Evolutionary conservation across 768 basidiomycete species (phyloP).

Genomic region (Fistulinella prunicolor): DNA sequence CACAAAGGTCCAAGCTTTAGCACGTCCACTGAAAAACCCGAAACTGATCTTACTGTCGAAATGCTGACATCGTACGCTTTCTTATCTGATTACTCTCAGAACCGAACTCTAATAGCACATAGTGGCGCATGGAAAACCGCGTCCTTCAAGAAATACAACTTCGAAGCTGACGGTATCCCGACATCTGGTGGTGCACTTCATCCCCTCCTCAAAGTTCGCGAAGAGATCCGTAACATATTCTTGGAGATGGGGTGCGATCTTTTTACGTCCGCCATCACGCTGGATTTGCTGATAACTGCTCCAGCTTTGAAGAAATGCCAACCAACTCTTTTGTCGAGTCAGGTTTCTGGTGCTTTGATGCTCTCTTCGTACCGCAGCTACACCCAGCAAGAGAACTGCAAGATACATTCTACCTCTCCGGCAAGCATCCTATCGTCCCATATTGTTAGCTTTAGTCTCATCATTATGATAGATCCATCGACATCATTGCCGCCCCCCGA

Average conservation of each 20-base stretch:
- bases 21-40: slow-evolving; percentile 87
- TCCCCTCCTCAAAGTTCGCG: slow-evolving; percentile 94
- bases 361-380: slow-evolving; percentile 97
- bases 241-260: slow-evolving; percentile 92
- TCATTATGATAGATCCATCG: slow-evolving; percentile 63
- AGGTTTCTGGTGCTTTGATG: slow-evolving; percentile 99
- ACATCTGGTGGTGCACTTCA: slow-evolving; percentile 91
- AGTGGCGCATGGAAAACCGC: slow-evolving; percentile 95
- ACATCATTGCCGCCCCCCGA: slow-evolving; percentile 69
- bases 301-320: slow-evolving; percentile 97
- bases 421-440: slow-evolving; percentile 35
- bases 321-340: slow-evolving; percentile 95
- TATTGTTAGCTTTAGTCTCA: neutral
- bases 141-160: slow-evolving; percentile 97
- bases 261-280: neutral
- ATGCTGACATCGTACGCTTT: slow-evolving; percentile 82
- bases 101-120: slow-evolving; percentile 4
- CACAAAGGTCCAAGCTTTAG: slow-evolving; percentile 83
- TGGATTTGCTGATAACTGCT: slow-evolving; percentile 2
- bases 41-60: slow-evolving; percentile 94
- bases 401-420: slow-evolving; percentile 98
- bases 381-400: slow-evolving; percentile 97
- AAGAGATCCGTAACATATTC: slow-evolving; percentile 97
- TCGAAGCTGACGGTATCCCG: slow-evolving; percentile 91
- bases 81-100: neutral